These are phyloP conservation scores for Dendrostoma leiphaemia DNA, from an alignment of 2,329 filamentous ascomycete genomes.

Conservation along the genomic window DNA sequence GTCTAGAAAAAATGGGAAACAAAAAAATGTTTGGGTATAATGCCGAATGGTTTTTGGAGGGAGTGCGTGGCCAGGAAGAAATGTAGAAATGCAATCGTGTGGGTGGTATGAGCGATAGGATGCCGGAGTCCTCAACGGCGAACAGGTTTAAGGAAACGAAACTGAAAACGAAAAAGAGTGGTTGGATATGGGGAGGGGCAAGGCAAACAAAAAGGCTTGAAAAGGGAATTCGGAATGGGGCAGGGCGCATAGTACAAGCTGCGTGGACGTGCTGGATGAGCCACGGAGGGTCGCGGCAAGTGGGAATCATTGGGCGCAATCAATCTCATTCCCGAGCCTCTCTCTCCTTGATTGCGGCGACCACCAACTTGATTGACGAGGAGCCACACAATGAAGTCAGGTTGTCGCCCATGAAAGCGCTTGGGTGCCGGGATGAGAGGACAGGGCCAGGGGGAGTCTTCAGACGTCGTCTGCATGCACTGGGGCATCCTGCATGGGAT, in stretches of 20 bases:
- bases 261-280: constrained; percentile 14
- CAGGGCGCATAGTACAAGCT: background rate
- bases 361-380: no score
- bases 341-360: background rate
- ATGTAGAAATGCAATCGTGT: background rate
- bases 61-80: constrained; percentile 10
- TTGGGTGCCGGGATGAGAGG: background rate
- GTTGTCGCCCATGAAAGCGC: background rate
- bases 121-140: constrained; percentile 9
- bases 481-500: background rate
- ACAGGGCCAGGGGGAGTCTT: background rate
- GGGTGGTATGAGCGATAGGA: constrained; percentile 6
- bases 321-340: constrained; percentile 13
- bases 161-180: constrained; percentile 1
- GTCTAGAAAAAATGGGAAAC: background rate
- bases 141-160: background rate
- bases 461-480: background rate
- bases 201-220: background rate
- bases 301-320: constrained; percentile 12
- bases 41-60: no score
- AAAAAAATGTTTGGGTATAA: background rate
- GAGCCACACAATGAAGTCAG: constrained; percentile 1
- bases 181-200: background rate
- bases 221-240: background rate
- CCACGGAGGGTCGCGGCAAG: constrained; percentile 13